Conservation (phyloP, 768 basidiomycete genomes). For the Hebeloma cylindrosporum region DNA sequence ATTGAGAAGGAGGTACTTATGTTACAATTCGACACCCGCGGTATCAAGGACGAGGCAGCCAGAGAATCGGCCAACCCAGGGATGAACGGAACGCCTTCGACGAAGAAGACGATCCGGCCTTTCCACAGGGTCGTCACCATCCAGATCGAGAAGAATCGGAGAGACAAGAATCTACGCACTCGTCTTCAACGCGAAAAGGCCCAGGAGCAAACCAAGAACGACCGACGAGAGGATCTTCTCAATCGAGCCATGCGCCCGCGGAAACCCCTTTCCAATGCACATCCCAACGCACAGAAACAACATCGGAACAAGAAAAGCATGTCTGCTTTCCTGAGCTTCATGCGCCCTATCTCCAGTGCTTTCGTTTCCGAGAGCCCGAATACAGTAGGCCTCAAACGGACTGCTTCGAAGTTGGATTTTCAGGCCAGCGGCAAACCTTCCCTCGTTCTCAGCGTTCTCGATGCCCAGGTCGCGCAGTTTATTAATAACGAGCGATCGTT, state of each 20-base stretch:
- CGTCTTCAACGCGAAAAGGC: slow-evolving; percentile 75
- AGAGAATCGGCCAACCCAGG: slow-evolving; percentile 56
- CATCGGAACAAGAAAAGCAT: slow-evolving; percentile 89
- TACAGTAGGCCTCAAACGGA: slow-evolving; percentile 48
- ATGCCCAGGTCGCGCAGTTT: slow-evolving; percentile 67
- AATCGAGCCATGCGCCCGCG: slow-evolving; percentile 72
- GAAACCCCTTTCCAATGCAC: slow-evolving; percentile 42
- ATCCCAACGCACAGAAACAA: slow-evolving; percentile 59
- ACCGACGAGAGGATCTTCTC: slow-evolving; percentile 73
- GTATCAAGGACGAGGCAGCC: slow-evolving; percentile 73
- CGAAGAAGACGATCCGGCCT: slow-evolving; percentile 56
- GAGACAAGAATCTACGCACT: slow-evolving; percentile 69
- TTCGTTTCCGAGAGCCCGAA: slow-evolving; percentile 65
- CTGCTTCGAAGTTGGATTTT: slow-evolving; percentile 77
- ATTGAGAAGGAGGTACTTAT: slow-evolving; percentile 67
- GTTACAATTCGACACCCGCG: slow-evolving; percentile 68
- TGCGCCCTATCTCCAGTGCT: slow-evolving; percentile 87
- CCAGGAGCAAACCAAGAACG: slow-evolving; percentile 69
- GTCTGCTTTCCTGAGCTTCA: slow-evolving; percentile 81
- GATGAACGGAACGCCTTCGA: slow-evolving; percentile 42
- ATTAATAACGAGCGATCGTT: slow-evolving; percentile 82
- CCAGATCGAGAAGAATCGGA: slow-evolving; percentile 81
- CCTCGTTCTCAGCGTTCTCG: slow-evolving; percentile 71
- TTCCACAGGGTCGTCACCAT: slow-evolving; percentile 63
- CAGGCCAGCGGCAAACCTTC: slow-evolving; percentile 69